Conservation (phyloP, 2,329 filamentous ascomycete genomes). For the Ophiosphaerella narmari region DNA sequence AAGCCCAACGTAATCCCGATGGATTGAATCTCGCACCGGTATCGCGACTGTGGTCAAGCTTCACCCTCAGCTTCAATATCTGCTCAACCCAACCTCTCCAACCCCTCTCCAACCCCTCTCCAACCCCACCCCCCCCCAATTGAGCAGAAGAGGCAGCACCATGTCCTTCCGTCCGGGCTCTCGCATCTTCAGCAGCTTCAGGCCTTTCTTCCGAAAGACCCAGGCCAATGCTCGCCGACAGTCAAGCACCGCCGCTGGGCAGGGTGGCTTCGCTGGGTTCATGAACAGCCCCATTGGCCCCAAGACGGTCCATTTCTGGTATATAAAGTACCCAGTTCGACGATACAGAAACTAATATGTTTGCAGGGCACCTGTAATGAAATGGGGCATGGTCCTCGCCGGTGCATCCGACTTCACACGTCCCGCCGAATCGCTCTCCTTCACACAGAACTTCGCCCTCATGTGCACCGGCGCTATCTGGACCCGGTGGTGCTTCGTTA, state of each 20-base stretch:
- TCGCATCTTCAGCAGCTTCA: constrained; percentile 61
- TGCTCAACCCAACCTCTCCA: constrained; percentile 26
- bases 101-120: neutral
- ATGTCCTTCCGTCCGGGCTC: constrained; percentile 64
- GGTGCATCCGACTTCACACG: constrained; percentile 90
- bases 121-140: neutral
- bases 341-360: constrained; percentile 2
- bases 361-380: constrained; percentile 89
- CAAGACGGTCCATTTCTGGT: constrained; percentile 98
- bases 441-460: constrained; percentile 89
- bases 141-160: constrained; percentile 24
- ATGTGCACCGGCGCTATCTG: constrained; percentile 93
- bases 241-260: constrained; percentile 67
- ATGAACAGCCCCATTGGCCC: constrained; percentile 56
- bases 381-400: constrained; percentile 87
- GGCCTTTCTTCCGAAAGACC: constrained; percentile 52
- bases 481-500: constrained; percentile 98
- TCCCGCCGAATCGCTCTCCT: constrained; percentile 87
- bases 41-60: constrained; percentile 10
- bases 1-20: constrained; percentile 30
- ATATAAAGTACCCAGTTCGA: constrained; percentile 32
- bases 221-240: constrained; percentile 65
- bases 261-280: constrained; percentile 71
- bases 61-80: constrained; percentile 51
- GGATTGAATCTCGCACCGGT: constrained; percentile 22